These are phyloP conservation scores for Cyberlindnera petersonii DNA, from an alignment of 805 yeast species.

Conservation along the genomic window DNA sequence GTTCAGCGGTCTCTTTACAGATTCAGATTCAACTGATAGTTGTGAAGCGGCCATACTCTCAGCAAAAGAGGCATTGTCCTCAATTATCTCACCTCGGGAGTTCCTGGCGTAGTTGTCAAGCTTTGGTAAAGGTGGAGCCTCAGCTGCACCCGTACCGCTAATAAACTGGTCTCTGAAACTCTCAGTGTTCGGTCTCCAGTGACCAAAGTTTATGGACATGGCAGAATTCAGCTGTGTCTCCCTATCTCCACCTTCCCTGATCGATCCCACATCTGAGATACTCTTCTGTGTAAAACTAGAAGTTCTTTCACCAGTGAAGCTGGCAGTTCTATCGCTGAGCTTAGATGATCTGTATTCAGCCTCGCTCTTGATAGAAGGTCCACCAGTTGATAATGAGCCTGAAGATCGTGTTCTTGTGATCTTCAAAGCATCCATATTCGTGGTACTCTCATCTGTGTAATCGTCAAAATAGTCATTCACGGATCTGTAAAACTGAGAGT, in stretches of 20 bases:
- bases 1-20: constrained; percentile 2
- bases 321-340: constrained; percentile 24
- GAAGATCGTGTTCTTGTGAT: constrained; percentile 19
- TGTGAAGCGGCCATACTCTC: constrained; percentile 11
- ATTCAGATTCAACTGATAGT: constrained; percentile 1
- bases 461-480: constrained; percentile 28
- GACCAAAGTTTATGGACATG: constrained; percentile 42
- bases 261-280: constrained; percentile 12
- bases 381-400: constrained; percentile 32
- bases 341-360: constrained; percentile 23
- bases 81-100: constrained; percentile 28
- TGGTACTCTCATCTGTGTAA: constrained; percentile 19
- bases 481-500: constrained; percentile 25
- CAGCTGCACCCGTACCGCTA: constrained; percentile 34
- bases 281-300: constrained; percentile 23
- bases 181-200: constrained; percentile 58
- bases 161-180: constrained; percentile 47
- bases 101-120: constrained; percentile 31
- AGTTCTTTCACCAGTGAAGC: constrained; percentile 23
- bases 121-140: constrained; percentile 27
- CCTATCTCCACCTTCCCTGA: constrained; percentile 3
- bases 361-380: constrained; percentile 28
- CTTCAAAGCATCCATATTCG: background rate
- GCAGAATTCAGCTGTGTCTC: constrained; percentile 23
- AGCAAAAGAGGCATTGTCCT: constrained; percentile 19